Evolutionary conservation across 2,329 filamentous ascomycete species (phyloP).

Genomic region (Hymenoscyphus scutula): DNA sequence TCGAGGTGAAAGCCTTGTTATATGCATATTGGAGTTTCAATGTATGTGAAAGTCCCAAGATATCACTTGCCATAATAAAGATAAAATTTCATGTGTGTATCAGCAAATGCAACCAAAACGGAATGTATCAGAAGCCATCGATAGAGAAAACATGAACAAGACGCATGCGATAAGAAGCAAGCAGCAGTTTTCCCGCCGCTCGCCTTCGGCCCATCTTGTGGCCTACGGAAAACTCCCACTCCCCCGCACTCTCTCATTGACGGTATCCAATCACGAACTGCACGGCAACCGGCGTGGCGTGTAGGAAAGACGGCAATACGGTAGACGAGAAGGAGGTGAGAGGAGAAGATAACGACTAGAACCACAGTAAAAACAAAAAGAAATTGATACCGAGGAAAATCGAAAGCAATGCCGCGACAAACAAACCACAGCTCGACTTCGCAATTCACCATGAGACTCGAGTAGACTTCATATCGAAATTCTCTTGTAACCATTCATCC

Average conservation of each 20-base stretch:
- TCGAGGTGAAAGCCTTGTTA: slow-evolving; percentile 21
- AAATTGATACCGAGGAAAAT: too few species aligned
- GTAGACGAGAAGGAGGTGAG: too few species aligned
- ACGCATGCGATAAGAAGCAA: slow-evolving; percentile 20
- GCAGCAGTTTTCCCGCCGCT: slow-evolving; percentile 15
- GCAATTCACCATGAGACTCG: too few species aligned
- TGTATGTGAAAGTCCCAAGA: slow-evolving; percentile 8
- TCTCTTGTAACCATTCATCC: too few species aligned
- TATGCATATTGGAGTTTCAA: slow-evolving; percentile 20
- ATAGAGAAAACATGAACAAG: slow-evolving; percentile 15
- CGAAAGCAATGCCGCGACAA: too few species aligned
- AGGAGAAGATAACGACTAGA: too few species aligned
- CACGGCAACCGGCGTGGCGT: neutral
- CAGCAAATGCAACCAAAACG: slow-evolving; percentile 20
- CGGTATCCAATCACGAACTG: neutral
- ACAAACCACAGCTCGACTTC: too few species aligned
- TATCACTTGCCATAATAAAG: too few species aligned
- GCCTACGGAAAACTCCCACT: slow-evolving; percentile 4
- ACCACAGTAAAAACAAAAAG: too few species aligned
- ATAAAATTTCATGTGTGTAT: slow-evolving; percentile 19
- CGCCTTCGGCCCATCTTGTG: slow-evolving; percentile 18
- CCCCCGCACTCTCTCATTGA: neutral
- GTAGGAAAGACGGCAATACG: too few species aligned
- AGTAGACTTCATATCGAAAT: too few species aligned
- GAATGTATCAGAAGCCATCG: slow-evolving; percentile 21